Conservation (phyloP, 2,329 filamentous ascomycete genomes). For the Fusarium domesticum region DNA sequence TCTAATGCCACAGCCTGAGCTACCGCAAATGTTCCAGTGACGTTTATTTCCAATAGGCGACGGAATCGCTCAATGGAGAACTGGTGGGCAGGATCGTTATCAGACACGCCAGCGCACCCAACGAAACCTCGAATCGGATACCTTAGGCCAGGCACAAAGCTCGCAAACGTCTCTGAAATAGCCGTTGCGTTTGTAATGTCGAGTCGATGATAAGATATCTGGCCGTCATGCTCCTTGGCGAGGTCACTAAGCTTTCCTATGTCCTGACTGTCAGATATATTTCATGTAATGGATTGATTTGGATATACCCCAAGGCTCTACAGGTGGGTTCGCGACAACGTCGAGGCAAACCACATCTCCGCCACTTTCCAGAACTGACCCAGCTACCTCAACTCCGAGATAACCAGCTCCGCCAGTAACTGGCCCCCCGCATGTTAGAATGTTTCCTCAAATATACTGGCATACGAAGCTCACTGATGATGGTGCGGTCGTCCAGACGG, state of each 20-base stretch:
- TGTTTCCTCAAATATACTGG: not conserved
- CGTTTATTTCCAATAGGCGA: slow-evolving; percentile 91
- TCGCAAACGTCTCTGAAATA: not conserved
- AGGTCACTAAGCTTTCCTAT: not conserved
- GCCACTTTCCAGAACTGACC: slow-evolving; percentile 31
- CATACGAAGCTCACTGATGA: slow-evolving; percentile 3
- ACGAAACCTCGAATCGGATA: slow-evolving; percentile 62
- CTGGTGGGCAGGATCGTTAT: slow-evolving; percentile 86
- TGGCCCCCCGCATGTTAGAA: no score
- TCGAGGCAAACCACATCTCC: slow-evolving; percentile 35
- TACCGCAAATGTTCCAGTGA: slow-evolving; percentile 87
- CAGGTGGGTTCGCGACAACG: slow-evolving; percentile 13
- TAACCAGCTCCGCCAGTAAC: slow-evolving; percentile 8
- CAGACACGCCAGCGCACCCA: slow-evolving; percentile 90
- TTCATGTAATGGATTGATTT: not conserved
- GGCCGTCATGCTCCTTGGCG: not conserved
- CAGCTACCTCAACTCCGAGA: slow-evolving; percentile 1
- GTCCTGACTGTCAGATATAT: no score
- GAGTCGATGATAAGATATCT: not conserved
- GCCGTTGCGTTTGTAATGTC: slow-evolving; percentile 1
- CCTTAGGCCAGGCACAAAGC: not conserved
- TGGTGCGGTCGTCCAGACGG: slow-evolving; percentile 1
- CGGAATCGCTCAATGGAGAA: slow-evolving; percentile 89
- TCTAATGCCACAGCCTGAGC: slow-evolving; percentile 81
- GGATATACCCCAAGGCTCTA: slow-evolving; percentile 18